These are phyloP conservation scores for Leishmania amazonensis DNA, from an alignment of 208 protist species.

Conservation along the genomic window DNA sequence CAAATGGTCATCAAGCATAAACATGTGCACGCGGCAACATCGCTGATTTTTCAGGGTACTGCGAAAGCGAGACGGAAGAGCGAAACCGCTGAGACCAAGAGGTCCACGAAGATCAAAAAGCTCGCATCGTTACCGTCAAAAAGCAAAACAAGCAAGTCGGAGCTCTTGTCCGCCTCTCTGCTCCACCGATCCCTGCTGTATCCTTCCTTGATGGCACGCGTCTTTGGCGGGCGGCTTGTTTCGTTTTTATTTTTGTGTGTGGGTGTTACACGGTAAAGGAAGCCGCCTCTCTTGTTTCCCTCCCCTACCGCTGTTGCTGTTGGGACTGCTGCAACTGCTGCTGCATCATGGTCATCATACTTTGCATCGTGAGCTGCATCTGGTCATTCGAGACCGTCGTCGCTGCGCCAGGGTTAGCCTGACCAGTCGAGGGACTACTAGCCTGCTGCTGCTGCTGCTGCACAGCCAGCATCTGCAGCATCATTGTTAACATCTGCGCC, in stretches of 20 bases:
- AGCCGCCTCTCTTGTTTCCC: neutral
- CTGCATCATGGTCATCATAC: constrained; percentile 52
- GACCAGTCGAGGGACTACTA: neutral
- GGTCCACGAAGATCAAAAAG: too few relatives aligned
- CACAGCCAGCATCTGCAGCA: constrained; percentile 14
- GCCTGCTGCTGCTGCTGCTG: constrained; percentile 28
- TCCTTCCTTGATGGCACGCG: neutral
- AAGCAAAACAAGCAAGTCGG: neutral
- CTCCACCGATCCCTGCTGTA: neutral
- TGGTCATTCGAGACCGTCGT: constrained; percentile 12
- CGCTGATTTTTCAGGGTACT: neutral
- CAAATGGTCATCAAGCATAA: neutral
- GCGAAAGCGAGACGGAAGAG: neutral
- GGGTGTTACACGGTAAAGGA: neutral
- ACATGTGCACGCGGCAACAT: neutral
- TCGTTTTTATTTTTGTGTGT: neutral
- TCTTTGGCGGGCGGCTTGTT: neutral
- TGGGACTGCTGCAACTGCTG: constrained; percentile 27
- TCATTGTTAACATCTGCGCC: constrained; percentile 31
- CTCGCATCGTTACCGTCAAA: neutral
- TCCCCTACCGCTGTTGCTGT: neutral
- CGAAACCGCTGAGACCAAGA: neutral
- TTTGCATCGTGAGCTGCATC: constrained; percentile 29
- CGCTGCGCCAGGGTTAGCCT: neutral
- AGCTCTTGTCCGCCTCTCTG: neutral